Percentiles rank a stretch among this genome's conserved stretches.
Evolutionary conservation across 2,329 filamentous ascomycete species (phyloP).

Genomic region (Albophoma yamanashiensis): DNA sequence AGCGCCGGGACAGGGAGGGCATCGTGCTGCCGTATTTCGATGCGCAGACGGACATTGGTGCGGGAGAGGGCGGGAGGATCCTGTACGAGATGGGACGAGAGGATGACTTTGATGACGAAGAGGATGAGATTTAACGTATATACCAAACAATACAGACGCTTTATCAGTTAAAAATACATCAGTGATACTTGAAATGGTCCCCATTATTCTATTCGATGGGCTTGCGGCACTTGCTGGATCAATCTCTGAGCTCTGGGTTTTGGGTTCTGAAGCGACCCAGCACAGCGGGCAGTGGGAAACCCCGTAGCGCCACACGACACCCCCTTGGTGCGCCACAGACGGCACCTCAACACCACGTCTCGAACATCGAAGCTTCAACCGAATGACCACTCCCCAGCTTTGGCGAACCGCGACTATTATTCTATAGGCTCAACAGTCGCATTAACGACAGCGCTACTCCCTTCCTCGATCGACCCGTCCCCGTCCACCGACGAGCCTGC

Average conservation of each 20-base stretch:
- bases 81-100: conserved; percentile 94
- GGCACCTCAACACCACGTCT: not conserved
- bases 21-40: conserved; percentile 95
- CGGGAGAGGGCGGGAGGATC: conserved; percentile 83
- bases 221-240: no score
- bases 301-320: not conserved
- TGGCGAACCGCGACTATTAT: not conserved
- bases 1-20: conserved; percentile 73
- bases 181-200: not conserved
- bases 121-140: conserved; percentile 65
- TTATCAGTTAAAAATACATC: not conserved
- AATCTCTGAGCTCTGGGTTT: no score
- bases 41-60: conserved; percentile 70
- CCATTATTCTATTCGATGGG: not conserved
- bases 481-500: not conserved
- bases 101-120: conserved; percentile 94
- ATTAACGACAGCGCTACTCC: not conserved
- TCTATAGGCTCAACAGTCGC: not conserved
- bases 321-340: not conserved
- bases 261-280: not conserved
- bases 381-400: not conserved
- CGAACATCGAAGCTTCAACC: not conserved
- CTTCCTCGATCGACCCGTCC: not conserved
- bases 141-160: not conserved
- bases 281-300: not conserved